These are phyloP conservation scores for Magnaporthiopsis rhizophila DNA, from an alignment of 2,329 filamentous ascomycete genomes.

Conservation along the genomic window DNA sequence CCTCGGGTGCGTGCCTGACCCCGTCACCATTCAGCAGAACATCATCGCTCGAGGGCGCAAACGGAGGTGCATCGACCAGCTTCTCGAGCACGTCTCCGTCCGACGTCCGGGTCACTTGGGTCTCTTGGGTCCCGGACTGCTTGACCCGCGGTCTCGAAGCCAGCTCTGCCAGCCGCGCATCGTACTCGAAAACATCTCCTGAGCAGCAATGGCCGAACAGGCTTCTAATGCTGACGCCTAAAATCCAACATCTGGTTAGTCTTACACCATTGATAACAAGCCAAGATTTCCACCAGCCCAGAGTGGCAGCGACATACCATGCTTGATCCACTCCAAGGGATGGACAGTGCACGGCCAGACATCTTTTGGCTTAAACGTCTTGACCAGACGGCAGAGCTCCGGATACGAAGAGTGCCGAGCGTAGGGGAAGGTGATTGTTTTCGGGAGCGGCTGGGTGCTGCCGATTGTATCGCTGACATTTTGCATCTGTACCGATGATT, in stretches of 20 bases:
- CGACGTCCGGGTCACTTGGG: neutral
- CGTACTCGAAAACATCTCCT: constrained; percentile 53
- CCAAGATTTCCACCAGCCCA: neutral
- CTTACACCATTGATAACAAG: neutral
- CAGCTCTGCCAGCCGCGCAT: constrained; percentile 27
- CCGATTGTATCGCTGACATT: neutral
- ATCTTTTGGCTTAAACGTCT: constrained; percentile 62
- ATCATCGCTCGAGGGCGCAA: neutral
- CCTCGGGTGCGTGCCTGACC: neutral
- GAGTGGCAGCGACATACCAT: constrained; percentile 24
- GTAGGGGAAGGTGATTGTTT: constrained; percentile 62
- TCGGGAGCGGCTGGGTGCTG: constrained; percentile 22
- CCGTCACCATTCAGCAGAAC: neutral
- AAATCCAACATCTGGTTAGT: neutral
- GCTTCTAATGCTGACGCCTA: constrained; percentile 50
- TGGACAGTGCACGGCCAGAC: constrained; percentile 77
- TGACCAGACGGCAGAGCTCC: constrained; percentile 66
- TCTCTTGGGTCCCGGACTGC: neutral
- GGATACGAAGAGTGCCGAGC: constrained; percentile 82
- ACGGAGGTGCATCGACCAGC: no score
- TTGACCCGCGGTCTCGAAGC: neutral
- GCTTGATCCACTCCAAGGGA: constrained; percentile 49
- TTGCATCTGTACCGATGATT: constrained; percentile 9
- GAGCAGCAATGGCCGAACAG: constrained; percentile 68
- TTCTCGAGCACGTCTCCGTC: neutral